phyloP scores from a whole-genome alignment of 202 grass and related monocot genomes.

The Hordeum pubiflorum region DNA sequence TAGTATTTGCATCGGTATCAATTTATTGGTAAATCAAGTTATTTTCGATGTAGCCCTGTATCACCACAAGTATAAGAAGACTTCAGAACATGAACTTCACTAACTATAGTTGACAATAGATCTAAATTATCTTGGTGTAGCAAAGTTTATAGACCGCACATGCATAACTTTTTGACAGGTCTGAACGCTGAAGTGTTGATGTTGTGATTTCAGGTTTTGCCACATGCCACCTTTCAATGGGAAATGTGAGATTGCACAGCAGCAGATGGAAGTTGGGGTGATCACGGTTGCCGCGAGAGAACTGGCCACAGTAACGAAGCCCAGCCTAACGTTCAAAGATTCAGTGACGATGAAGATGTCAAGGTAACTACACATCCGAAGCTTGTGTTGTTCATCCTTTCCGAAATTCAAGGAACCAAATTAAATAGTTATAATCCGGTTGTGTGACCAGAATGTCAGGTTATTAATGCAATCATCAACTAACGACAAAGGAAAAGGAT shows the following conservation, averaged over 20 bases:
- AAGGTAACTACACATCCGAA: constrained; percentile 19
- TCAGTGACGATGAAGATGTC: constrained; percentile 2
- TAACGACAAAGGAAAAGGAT: too few species aligned
- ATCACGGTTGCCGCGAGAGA: constrained; percentile 44
- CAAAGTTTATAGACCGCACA: background rate
- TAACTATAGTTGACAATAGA: background rate
- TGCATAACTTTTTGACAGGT: background rate
- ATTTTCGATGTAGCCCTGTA: too few species aligned
- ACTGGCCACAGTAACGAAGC: constrained; percentile 15
- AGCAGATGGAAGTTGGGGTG: constrained; percentile 40
- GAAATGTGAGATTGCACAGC: constrained; percentile 48
- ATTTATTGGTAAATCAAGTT: too few species aligned
- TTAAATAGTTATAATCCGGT: too few species aligned
- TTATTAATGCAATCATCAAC: too few species aligned
- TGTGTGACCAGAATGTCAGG: too few species aligned
- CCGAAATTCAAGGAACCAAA: too few species aligned
- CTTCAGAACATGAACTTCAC: background rate
- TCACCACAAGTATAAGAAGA: background rate
- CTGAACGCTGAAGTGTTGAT: background rate
- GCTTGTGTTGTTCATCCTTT: too few species aligned
- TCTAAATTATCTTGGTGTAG: too few species aligned
- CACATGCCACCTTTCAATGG: constrained; percentile 70
- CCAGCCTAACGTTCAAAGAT: background rate
- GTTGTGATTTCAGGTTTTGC: constrained; percentile 56
- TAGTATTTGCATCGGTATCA: too few species aligned